Evolutionary conservation across 2,329 filamentous ascomycete genomes (phyloP), one percentile per base, ranked within the genome.

Genomic region (Lasiodiplodia citricola): DNA sequence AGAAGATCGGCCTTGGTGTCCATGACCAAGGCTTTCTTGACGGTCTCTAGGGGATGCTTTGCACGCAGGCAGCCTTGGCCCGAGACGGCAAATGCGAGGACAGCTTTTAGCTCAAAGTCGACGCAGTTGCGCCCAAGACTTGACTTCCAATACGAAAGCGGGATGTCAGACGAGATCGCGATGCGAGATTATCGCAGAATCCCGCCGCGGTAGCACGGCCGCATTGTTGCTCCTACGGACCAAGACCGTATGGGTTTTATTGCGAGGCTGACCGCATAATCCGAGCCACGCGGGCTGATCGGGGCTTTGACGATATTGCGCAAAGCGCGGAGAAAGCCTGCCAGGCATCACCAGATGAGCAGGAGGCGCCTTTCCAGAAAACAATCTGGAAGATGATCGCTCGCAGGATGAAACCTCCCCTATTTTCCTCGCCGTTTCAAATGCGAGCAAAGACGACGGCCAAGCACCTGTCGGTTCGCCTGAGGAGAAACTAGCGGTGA

Each of bases 401-500:
- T 52, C 52, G 60, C 60, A 64, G 47, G 60, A 47, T 64, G 60
- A 64, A 64, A 64, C 60, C 23, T 51, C 60, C 58, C 58, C 60
- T 64, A 52, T 64, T 50, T 64, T 37, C 28, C 47, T 51, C 37
- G 25, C 28, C 31, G 60, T 38, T 51, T 52, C 14, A 64, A 47
- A 41, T 21, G 23, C 60, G 47, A 50, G 58, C 44, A 28, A n/a
- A 47, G 23, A n/a, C 21, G 5, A 47, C 57, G 58, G 28, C 58
- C 41, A 25, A 51, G n/a, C 38, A 63, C 25, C 41, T n/a, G 14
- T 25, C 55, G 55, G 38, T 28, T 23, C 44, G 60, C 47, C 60
- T 52, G 37, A 44, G 10, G 28, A 64, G 44, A 21, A 64, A 52
- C 21, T 52, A 28, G 60, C 60, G 60, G 60, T 64, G 60, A 64